Evolutionary conservation across 441 rosid genomes (phyloP).

Genomic region (Bocquillonia castaneifolia): DNA sequence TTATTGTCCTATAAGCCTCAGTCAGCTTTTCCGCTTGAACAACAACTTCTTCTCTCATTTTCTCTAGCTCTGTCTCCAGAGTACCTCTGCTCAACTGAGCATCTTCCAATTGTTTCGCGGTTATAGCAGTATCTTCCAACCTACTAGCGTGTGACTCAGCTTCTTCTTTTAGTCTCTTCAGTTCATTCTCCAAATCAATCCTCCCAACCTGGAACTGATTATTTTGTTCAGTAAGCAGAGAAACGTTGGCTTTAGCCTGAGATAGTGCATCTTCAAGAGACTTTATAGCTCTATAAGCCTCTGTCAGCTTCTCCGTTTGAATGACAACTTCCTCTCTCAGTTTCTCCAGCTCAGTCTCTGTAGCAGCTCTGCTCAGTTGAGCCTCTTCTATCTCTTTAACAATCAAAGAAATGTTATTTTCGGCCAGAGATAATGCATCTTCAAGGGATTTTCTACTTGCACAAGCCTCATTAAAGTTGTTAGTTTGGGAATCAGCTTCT

Average conservation of each 20-base stretch:
- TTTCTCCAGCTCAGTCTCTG: conserved; percentile 54
- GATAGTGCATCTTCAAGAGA: conserved; percentile 61
- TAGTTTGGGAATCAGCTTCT: conserved; percentile 47
- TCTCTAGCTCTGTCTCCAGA: conserved; percentile 51
- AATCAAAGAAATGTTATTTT: conserved; percentile 46
- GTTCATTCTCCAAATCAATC: conserved; percentile 47
- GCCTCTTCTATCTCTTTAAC: conserved; percentile 66
- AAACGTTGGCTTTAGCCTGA: conserved; percentile 48
- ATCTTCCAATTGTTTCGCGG: conserved; percentile 58
- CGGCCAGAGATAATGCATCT: conserved; percentile 57
- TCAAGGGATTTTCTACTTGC: conserved; percentile 55
- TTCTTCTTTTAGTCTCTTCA: conserved; percentile 56
- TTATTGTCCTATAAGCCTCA: conserved; percentile 53
- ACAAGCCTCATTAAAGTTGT: conserved; percentile 48
- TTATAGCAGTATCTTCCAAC: conserved; percentile 45
- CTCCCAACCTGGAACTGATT: conserved; percentile 35
- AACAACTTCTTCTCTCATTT: conserved; percentile 44
- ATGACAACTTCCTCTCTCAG: conserved; percentile 42
- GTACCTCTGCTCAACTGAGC: conserved; percentile 36
- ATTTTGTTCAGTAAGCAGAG: conserved; percentile 48
- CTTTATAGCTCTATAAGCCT: conserved; percentile 51
- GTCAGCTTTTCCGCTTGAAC: conserved; percentile 44
- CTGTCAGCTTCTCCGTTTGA: conserved; percentile 48
- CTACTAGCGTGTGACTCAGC: conserved; percentile 44
- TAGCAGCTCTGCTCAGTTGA: conserved; percentile 42